Evolutionary conservation across 495 filamentous ascomycete genomes (phyloP), one percentile per base, ranked within the genome.

Genomic region (Aspergillus mulundensis): DNA sequence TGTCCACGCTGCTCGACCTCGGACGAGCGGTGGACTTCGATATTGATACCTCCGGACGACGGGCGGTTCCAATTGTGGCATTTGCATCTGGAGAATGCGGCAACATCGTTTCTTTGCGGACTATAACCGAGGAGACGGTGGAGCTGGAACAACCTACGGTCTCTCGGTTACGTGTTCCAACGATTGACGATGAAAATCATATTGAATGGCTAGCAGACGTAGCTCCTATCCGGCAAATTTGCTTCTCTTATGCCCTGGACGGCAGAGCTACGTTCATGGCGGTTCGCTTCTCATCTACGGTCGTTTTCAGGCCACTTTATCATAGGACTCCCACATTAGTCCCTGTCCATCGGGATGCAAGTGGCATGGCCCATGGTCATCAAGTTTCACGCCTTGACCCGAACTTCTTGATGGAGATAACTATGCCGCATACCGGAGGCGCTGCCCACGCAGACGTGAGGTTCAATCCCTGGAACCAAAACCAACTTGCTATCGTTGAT

Each of bases 381-480:
- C 65, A 65, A 38, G 61, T 73, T 44, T 85, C 84, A 39, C 77
- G 75, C 46, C 71, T 95, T 12, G 77, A 83, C 59, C 70, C 82
- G 30, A 86, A 87, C 57, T 82, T 83, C 1, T 58, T 90, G 8
- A 69, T 84, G 36, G 77, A 78, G 12, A 72, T 94, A 39, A 64
- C 73, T 0, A 70, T 64, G 7, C 67, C 73, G 14, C 61, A 77
- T 28, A 88, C 83, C 1, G 84, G 84, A 20, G 83, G 82, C 0
- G 67, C 62, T 28, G 60, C 74, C 7, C 88, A 93, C 66, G 81
- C 83, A 0, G 88, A 94, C 69, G 79, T 91, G 7, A 69, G 85
- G 10, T 95, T 95, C 64, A 91, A 88, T 60, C 87, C 88, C n/a
- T 85, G 82, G 74, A 80, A 84, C 61, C 72, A 79, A 56, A 77